These are phyloP conservation scores for Avena atlantica DNA, from an alignment of 176 grass and related monocot genomes.

Conservation along the genomic window DNA sequence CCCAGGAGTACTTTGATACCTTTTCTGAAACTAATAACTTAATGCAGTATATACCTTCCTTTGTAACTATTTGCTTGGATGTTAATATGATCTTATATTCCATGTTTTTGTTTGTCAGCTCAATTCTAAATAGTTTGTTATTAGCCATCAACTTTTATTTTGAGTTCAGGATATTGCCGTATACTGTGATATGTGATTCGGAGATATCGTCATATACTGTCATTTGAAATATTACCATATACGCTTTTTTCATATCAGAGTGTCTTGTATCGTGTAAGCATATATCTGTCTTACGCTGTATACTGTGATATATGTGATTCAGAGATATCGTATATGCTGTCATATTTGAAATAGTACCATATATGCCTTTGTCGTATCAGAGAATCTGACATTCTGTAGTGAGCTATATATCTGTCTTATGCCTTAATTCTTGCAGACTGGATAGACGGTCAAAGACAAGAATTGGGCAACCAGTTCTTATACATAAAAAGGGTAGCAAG, in stretches of 20 bases:
- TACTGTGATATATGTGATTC: neutral
- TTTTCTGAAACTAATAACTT: neutral
- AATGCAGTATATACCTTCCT: slow-evolving; percentile 5
- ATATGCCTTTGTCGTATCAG: neutral
- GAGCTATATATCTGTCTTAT: neutral
- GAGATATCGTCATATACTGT: neutral
- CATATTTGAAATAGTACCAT: slow-evolving; percentile 15
- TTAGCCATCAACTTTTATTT: neutral
- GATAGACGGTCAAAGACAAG: slow-evolving; percentile 72
- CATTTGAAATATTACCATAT: slow-evolving; percentile 12
- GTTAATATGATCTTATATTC: neutral
- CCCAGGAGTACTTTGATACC: neutral
- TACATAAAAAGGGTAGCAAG: slow-evolving; percentile 98
- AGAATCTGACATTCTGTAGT: neutral
- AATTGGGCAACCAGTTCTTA: slow-evolving; percentile 70
- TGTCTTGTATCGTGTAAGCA: neutral
- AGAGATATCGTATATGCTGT: neutral
- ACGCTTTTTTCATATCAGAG: neutral
- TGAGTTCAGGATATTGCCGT: neutral
- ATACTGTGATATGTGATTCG: neutral
- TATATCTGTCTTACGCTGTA: neutral
- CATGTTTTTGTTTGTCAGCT: neutral
- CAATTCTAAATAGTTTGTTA: no score
- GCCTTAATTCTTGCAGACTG: slow-evolving; percentile 47
- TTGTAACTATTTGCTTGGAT: neutral